Percentiles rank a stretch among this genome's conserved stretches.
These are phyloP conservation scores for Exophiala oligosperma DNA, from an alignment of 2,329 filamentous ascomycete genomes.

Conservation along the genomic window DNA sequence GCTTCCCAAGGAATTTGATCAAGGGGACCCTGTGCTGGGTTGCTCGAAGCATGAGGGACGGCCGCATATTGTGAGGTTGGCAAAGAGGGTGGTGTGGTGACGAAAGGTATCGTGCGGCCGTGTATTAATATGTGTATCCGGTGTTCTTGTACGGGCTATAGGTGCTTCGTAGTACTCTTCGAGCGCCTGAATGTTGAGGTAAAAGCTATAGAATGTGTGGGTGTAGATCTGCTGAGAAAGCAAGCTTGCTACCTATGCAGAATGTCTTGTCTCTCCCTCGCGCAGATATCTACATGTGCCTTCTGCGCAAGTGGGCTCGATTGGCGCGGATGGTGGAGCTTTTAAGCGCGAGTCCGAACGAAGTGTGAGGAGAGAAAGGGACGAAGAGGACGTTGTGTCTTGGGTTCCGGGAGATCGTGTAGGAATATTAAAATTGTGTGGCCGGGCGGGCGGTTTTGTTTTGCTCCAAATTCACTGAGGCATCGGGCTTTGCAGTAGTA, in stretches of 20 bases:
- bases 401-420: background rate
- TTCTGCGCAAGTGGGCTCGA: background rate
- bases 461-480: background rate
- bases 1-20: conserved; percentile 53
- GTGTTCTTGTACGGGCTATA: background rate
- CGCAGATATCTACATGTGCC: background rate
- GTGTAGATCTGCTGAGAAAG: background rate
- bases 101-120: no score
- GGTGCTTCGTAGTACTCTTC: background rate
- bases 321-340: background rate
- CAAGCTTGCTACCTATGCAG: background rate
- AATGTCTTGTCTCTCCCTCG: background rate
- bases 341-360: background rate
- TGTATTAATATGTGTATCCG: background rate
- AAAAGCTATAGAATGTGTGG: background rate
- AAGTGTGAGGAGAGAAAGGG: background rate
- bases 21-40: conserved; percentile 45
- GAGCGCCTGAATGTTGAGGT: no score
- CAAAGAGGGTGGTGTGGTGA: background rate
- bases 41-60: conserved; percentile 41
- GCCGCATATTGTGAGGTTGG: conserved; percentile 39
- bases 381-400: background rate
- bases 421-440: no score
- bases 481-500: background rate
- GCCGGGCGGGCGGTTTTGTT: background rate